phyloP scores from a whole-genome alignment of 2,329 filamentous ascomycete genomes.

The Ascochyta rabiei region DNA sequence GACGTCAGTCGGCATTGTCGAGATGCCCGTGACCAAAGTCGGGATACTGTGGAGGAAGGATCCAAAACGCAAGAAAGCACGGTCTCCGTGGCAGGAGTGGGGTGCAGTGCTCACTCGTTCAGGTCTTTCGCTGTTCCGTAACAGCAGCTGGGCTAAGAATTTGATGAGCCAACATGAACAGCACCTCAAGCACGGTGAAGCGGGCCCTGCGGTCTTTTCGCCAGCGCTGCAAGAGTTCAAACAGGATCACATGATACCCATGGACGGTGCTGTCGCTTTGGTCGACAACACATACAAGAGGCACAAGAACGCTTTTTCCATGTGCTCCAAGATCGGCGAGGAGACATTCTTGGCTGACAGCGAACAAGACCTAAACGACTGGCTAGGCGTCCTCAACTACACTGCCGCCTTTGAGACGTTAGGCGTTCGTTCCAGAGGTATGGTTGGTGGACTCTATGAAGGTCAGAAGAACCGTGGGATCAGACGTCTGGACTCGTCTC shows the following conservation, averaged over 20 bases:
- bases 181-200: constrained; percentile 78
- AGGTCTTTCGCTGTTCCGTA: constrained; percentile 95
- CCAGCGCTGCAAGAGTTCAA: constrained; percentile 92
- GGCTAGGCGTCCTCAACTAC: constrained; percentile 95
- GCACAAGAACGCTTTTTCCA: constrained; percentile 93
- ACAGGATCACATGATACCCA: constrained; percentile 90
- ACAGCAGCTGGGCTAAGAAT: constrained; percentile 88
- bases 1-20: constrained; percentile 83
- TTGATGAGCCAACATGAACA: constrained; percentile 86
- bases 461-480: constrained; percentile 77
- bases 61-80: constrained; percentile 87
- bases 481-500: constrained; percentile 68
- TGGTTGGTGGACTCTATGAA: constrained; percentile 84
- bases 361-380: constrained; percentile 93
- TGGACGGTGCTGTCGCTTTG: constrained; percentile 87
- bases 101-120: constrained; percentile 95
- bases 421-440: constrained; percentile 86
- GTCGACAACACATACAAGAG: constrained; percentile 87
- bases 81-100: constrained; percentile 99
- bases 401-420: constrained; percentile 92
- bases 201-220: constrained; percentile 83
- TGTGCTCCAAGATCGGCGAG: constrained; percentile 81
- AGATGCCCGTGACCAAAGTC: constrained; percentile 97
- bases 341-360: constrained; percentile 90
- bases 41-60: constrained; percentile 95